Evolutionary conservation across 2,329 filamentous ascomycete species (phyloP), one percentile per base, ranked within the genome.

Genomic region (Microdochium trichocladiopsis): DNA sequence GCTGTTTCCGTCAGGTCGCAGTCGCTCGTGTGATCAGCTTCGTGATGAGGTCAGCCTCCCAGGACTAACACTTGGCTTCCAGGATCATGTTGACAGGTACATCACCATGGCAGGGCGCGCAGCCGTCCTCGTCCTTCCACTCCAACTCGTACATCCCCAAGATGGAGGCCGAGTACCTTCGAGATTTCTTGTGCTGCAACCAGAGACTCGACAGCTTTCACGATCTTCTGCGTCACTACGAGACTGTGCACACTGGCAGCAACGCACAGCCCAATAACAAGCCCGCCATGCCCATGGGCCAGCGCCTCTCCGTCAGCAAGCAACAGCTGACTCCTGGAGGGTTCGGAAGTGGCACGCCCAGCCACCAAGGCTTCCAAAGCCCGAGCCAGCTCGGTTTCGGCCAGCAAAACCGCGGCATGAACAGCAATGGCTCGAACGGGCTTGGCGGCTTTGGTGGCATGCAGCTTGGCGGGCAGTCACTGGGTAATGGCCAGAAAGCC

Each of bases 71-170:
- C 41, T 45, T 22, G 41, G 41, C 41, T 45, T 45, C 60, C 67
- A 96, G 91, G 69, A 92, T 96, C 65, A 86, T 95, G 67, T 96
- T 96, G 89, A 84, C 90, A 55, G 92, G 94, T 63, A 96, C 91
- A 18, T 97, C 94, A n/a, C 94, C 94, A 11, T 95, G 93, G 64
- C 78, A 83, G 22, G 68, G 73, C 54, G 84, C 79, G 53, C 82
- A 92, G 62, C 87, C 92, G 68, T 95, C 92, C n/a, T 90, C 94
- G 1, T 96, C 93, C 1, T 95, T 90, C 63, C 93, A 97, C 70
- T 97, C 93, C 1, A 95, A 92, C 6, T 97, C 94, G 24, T 97
- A 97, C 67, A 81, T 96, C 1, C 93, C 92, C 10, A 96, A 96
- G 70, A 84, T 96, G 65, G 94, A 99, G 71, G 93, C 93, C 56